Conservation (phyloP, 352 stramenopile genomes). For the Phytopythium aichiense region DNA sequence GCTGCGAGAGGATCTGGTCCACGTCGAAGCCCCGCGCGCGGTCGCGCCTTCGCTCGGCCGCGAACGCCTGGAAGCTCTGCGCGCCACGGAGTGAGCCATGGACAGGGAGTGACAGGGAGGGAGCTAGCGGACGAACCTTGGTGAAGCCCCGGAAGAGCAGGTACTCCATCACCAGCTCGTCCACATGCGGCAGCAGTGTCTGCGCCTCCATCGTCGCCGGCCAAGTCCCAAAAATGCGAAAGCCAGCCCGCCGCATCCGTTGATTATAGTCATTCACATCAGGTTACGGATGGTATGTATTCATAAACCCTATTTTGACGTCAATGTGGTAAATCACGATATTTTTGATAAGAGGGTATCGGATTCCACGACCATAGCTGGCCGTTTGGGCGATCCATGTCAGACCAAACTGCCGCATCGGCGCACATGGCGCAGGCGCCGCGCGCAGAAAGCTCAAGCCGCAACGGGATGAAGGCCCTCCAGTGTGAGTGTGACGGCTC, state of each 20-base stretch:
- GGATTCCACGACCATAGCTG: too few species aligned
- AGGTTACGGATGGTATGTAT: too few species aligned
- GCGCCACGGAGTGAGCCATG: neutral
- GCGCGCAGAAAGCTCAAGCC: neutral
- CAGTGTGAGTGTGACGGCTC: too few species aligned
- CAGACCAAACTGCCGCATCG: neutral
- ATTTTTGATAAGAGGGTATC: too few species aligned
- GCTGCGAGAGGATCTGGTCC: constrained; percentile 68
- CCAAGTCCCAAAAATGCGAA: neutral
- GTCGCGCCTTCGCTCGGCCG: constrained; percentile 67
- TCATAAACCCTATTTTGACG: too few species aligned
- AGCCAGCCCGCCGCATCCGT: neutral
- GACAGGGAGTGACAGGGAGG: too few species aligned
- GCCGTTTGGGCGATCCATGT: too few species aligned
- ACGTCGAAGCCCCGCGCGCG: constrained; percentile 70
- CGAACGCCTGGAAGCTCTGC: constrained; percentile 77
- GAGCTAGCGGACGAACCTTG: constrained; percentile 27
- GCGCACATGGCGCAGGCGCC: neutral
- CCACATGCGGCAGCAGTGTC: constrained; percentile 66
- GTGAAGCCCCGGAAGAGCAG: constrained; percentile 83
- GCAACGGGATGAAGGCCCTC: neutral
- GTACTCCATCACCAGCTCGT: constrained; percentile 86
- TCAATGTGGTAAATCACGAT: too few species aligned
- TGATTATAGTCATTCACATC: too few species aligned
- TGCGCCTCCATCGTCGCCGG: constrained; percentile 23